phyloP scores from a whole-genome alignment of 495 filamentous ascomycete genomes.

The Elaphomyces granulatus region DNA sequence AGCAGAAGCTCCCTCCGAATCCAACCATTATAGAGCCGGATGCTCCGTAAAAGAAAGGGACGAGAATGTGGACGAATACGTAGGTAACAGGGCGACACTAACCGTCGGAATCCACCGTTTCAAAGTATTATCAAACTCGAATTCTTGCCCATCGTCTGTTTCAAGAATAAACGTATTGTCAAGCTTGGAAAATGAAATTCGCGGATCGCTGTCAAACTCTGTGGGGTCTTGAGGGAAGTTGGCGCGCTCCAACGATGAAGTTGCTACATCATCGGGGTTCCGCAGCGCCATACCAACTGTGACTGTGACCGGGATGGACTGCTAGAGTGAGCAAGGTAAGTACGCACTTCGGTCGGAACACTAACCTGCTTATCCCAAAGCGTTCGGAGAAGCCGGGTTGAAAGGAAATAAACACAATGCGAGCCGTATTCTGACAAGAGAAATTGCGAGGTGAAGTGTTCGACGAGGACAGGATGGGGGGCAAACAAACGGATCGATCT shows the following conservation, averaged over 20 bases:
- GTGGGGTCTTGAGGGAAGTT: conserved; percentile 55
- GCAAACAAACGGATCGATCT: too few relatives aligned
- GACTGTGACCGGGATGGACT: too few relatives aligned
- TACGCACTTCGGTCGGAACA: too few relatives aligned
- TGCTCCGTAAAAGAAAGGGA: conserved; percentile 2
- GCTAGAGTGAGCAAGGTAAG: too few relatives aligned
- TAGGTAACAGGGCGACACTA: conserved; percentile 24
- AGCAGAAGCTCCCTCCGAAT: too few relatives aligned
- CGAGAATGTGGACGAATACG: too few relatives aligned
- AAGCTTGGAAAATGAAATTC: conserved; percentile 71
- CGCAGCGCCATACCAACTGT: conserved; percentile 1
- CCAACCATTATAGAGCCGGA: background rate
- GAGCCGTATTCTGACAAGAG: too few relatives aligned
- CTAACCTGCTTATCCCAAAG: too few relatives aligned
- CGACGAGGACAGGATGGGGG: too few relatives aligned
- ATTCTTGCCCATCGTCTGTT: conserved; percentile 72
- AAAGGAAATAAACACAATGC: too few relatives aligned
- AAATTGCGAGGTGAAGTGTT: too few relatives aligned
- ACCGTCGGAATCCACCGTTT: conserved; percentile 71
- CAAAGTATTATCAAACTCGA: conserved; percentile 56
- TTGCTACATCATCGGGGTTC: background rate
- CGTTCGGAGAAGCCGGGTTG: too few relatives aligned
- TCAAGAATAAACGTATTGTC: conserved; percentile 74
- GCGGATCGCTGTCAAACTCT: conserved; percentile 68
- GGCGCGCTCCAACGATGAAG: background rate